phyloP scores from a whole-genome alignment of 2,329 filamentous ascomycete species.

The Diplodia intermedia region DNA sequence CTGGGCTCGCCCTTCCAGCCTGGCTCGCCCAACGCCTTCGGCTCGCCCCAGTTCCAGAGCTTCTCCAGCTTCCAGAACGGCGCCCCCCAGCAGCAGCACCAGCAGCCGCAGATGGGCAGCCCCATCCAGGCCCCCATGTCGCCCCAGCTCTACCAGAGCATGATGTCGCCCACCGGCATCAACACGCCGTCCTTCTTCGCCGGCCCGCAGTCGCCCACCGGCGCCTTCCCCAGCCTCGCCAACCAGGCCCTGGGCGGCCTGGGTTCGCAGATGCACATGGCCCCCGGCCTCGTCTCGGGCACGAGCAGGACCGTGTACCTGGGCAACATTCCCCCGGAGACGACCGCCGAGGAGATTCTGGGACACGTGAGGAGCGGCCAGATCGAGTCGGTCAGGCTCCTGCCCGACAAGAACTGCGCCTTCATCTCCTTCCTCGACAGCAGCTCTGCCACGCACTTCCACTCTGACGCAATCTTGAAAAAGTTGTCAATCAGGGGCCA shows the following conservation, averaged over 20 bases:
- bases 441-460: conserved; percentile 97
- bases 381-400: conserved; percentile 96
- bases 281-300: conserved; percentile 81
- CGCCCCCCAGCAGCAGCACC: conserved; percentile 66
- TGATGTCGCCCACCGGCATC: conserved; percentile 85
- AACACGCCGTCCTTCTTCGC: conserved; percentile 81
- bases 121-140: conserved; percentile 77
- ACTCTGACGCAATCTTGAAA: conserved; percentile 99
- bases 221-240: conserved; percentile 70
- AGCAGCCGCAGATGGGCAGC: conserved; percentile 71
- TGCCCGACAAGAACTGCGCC: conserved; percentile 99
- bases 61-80: conserved; percentile 70
- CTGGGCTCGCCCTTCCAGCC: conserved; percentile 97
- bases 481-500: conserved; percentile 98
- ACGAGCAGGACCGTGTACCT: conserved; percentile 97
- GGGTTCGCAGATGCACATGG: conserved; percentile 76
- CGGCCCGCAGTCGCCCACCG: conserved; percentile 84
- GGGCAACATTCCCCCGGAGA: conserved; percentile 98
- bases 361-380: conserved; percentile 96
- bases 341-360: conserved; percentile 93
- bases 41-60: conserved; percentile 88
- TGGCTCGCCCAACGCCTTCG: conserved; percentile 87
- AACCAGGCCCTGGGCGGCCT: conserved; percentile 68
- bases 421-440: conserved; percentile 99
- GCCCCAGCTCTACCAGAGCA: conserved; percentile 80